Conservation (phyloP, 2,329 filamentous ascomycete species). For the Fusarium anthophilum region DNA sequence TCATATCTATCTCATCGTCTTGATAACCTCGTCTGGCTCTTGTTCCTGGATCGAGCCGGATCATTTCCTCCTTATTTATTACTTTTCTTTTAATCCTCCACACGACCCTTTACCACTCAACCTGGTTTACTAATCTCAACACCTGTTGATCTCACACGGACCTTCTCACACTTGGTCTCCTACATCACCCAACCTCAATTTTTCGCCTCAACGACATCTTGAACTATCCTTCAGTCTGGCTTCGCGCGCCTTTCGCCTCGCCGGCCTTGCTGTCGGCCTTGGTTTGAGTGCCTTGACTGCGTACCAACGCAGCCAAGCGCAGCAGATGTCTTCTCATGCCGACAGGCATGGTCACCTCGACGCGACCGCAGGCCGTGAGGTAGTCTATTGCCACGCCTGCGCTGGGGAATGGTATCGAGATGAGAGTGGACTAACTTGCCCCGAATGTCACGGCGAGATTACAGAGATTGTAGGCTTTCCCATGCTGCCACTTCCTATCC, state of each 20-base stretch:
- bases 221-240: constrained; percentile 58
- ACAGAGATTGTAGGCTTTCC: constrained; percentile 80
- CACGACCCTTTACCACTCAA: neutral
- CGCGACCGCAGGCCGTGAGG: constrained; percentile 66
- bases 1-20: neutral
- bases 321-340: constrained; percentile 50
- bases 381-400: constrained; percentile 89
- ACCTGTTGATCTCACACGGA: neutral
- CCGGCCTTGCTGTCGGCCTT: constrained; percentile 66
- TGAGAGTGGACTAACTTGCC: constrained; percentile 75
- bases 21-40: constrained; percentile 17
- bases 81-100: neutral
- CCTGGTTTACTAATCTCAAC: neutral
- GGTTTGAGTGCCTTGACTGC: constrained; percentile 67
- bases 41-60: neutral
- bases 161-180: neutral
- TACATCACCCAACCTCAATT: neutral
- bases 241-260: constrained; percentile 63
- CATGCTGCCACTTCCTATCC: neutral
- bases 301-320: constrained; percentile 58
- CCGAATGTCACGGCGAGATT: constrained; percentile 79
- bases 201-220: constrained; percentile 1
- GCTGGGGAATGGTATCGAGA: constrained; percentile 82
- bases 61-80: neutral
- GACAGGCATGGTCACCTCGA: constrained; percentile 55